Evolutionary conservation across 345 rosid genomes (phyloP).

Genomic region (Eucalyptus tenuipes): DNA sequence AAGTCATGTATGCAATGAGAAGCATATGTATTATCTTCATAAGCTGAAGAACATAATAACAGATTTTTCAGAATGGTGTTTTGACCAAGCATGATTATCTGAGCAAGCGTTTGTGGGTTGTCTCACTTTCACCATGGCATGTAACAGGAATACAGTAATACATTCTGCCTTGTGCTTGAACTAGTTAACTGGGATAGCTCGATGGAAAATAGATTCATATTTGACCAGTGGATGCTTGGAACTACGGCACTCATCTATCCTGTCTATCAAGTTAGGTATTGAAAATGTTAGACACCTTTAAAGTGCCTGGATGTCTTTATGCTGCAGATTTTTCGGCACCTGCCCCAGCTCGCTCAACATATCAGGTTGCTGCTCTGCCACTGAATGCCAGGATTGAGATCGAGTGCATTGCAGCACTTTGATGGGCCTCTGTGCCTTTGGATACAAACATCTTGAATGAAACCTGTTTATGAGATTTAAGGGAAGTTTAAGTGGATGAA

Average conservation of each 20-base stretch:
- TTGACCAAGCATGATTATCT: background rate
- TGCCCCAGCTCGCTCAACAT: conserved; percentile 83
- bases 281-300: background rate
- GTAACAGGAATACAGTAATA: background rate
- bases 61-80: background rate
- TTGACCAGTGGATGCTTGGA: background rate
- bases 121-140: background rate
- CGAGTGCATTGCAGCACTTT: conserved; percentile 80
- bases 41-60: background rate
- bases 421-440: background rate
- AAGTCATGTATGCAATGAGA: background rate
- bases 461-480: background rate
- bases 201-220: background rate
- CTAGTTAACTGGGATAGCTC: background rate
- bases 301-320: background rate
- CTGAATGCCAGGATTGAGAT: conserved; percentile 81
- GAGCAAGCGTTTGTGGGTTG: background rate
- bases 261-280: background rate
- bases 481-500: background rate
- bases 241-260: background rate
- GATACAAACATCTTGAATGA: background rate
- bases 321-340: conserved; percentile 74
- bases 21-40: background rate
- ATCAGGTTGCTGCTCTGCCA: conserved; percentile 94
- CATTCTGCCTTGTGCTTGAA: background rate